These are phyloP conservation scores for Fraxinus ornus DNA, from an alignment of 305 asterid genomes.

Conservation along the genomic window DNA sequence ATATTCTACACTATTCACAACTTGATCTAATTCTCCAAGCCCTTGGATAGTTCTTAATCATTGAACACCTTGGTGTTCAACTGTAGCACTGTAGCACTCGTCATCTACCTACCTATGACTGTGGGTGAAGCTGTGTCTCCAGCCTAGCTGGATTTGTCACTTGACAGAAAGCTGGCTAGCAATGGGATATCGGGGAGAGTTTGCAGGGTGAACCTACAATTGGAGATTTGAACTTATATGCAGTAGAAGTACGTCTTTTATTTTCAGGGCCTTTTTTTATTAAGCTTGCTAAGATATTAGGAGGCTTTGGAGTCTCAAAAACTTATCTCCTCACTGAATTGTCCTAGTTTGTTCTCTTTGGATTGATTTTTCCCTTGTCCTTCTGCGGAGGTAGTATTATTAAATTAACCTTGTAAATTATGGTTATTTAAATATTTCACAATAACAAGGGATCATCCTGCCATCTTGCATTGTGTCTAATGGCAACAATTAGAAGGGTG, in stretches of 20 bases:
- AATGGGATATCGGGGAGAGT: background rate
- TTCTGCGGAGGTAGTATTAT: background rate
- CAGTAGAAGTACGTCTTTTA: background rate
- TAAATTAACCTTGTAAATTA: background rate
- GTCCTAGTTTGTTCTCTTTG: background rate
- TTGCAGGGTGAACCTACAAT: background rate
- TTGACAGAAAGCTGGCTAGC: background rate
- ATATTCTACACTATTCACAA: background rate
- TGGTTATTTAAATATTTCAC: background rate
- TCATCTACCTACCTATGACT: background rate
- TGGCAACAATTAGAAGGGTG: background rate
- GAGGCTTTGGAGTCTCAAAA: background rate
- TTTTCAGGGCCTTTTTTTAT: background rate
- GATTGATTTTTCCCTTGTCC: background rate
- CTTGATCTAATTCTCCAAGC: background rate
- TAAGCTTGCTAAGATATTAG: background rate
- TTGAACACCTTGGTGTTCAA: background rate
- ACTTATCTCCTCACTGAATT: background rate
- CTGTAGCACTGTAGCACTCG: background rate
- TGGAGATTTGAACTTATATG: background rate
- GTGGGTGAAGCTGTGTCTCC: background rate
- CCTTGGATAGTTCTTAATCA: background rate
- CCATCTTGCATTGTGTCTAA: background rate
- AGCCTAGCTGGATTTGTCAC: background rate
- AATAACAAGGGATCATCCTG: background rate